Conservation (phyloP, 2,329 filamentous ascomycete genomes). For the Paracoccidioides brasiliensis region DNA sequence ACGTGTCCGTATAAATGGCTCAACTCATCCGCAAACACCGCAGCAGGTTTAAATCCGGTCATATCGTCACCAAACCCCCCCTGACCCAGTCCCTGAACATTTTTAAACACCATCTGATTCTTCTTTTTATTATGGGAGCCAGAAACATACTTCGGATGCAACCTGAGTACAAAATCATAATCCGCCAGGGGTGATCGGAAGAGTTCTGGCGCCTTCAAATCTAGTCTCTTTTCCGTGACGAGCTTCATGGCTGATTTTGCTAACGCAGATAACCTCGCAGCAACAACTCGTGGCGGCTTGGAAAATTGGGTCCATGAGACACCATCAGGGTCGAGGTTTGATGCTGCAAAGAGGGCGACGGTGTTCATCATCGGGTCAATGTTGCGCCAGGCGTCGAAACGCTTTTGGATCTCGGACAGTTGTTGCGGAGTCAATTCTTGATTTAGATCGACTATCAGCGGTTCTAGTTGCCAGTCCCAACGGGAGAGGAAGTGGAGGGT, state of each 20-base stretch:
- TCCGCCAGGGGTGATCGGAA: conserved; percentile 63
- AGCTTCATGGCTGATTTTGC: conserved; percentile 61
- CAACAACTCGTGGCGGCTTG: conserved; percentile 66
- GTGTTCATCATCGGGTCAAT: conserved; percentile 82
- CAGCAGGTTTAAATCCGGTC: conserved; percentile 47
- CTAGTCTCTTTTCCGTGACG: conserved; percentile 40
- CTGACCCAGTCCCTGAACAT: conserved; percentile 47
- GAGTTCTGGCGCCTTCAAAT: conserved; percentile 45
- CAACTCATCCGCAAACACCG: conserved; percentile 55
- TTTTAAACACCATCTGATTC: conserved; percentile 52
- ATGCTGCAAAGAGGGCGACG: conserved; percentile 67
- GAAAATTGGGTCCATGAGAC: conserved; percentile 63
- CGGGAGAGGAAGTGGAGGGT: conserved; percentile 65
- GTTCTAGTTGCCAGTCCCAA: conserved; percentile 85
- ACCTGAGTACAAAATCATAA: conserved; percentile 74
- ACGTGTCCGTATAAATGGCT: conserved; percentile 52
- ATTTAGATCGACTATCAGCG: conserved; percentile 66
- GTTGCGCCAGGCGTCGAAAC: conserved; percentile 72
- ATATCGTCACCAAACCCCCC: conserved; percentile 28
- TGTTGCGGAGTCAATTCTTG: conserved; percentile 48
- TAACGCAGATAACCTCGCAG: conserved; percentile 67
- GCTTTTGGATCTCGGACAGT: conserved; percentile 50
- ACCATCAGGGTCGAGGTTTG: conserved; percentile 63
- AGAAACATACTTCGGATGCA: conserved; percentile 44
- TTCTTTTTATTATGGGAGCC: conserved; percentile 18